Conservation (phyloP, 139 green algal species). For the Gonium pectorale region DNA sequence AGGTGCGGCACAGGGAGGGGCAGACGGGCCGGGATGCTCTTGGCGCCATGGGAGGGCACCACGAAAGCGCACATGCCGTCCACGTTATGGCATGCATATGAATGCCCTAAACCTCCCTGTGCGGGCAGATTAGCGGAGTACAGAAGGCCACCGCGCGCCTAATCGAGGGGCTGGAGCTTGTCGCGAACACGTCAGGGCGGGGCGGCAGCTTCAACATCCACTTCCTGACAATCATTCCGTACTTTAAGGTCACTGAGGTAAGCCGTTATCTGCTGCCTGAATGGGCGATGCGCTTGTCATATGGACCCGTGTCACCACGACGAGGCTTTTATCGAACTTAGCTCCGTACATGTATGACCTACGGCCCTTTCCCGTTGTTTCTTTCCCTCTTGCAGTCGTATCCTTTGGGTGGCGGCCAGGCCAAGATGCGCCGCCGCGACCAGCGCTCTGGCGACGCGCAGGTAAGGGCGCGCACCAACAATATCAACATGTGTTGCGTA, state of each 20-base stretch:
- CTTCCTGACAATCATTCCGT: slow-evolving; percentile 40
- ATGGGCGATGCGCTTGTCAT: too few species aligned
- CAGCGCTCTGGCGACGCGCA: slow-evolving; percentile 10
- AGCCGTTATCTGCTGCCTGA: too few species aligned
- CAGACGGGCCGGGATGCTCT: too few species aligned
- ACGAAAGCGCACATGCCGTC: too few species aligned
- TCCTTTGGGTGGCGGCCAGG: not conserved
- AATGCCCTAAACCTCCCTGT: too few species aligned
- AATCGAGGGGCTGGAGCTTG: slow-evolving; percentile 39
- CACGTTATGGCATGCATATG: too few species aligned
- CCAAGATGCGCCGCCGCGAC: slow-evolving; percentile 37
- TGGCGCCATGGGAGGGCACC: too few species aligned
- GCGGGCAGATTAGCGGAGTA: slow-evolving; percentile 36
- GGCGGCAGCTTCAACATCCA: slow-evolving; percentile 5
- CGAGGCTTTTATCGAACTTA: too few species aligned
- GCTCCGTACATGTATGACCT: too few species aligned
- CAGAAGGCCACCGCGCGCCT: slow-evolving; percentile 33
- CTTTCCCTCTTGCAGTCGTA: slow-evolving; percentile 5
- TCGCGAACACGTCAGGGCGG: not conserved
- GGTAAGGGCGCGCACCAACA: not conserved
- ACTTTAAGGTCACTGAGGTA: slow-evolving; percentile 44
- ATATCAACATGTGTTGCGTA: too few species aligned
- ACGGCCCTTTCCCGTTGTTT: not conserved
- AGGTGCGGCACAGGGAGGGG: not conserved
- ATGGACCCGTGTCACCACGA: too few species aligned